A percentile compares a stretch with the other conserved stretches of the same genome.
Evolutionary conservation across 495 filamentous ascomycete genomes (phyloP).

Genomic region (Tuber aestivum): DNA sequence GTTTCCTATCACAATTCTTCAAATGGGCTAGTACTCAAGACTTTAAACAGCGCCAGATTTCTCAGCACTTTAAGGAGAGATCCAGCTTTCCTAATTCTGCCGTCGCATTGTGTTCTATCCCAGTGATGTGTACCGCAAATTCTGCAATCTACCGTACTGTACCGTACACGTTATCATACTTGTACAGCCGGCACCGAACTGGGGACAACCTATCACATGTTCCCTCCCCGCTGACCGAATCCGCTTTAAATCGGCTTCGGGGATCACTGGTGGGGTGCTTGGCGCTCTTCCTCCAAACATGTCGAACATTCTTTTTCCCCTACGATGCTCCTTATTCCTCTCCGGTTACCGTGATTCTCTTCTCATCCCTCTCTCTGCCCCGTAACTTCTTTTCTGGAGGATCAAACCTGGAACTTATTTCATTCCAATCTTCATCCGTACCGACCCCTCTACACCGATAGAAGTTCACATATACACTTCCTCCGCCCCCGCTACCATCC

Average conservation of each 20-base stretch:
- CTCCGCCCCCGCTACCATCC: not conserved
- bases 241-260: slow-evolving; percentile 34
- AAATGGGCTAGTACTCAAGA: too few species aligned
- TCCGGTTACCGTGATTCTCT: not conserved
- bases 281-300: not conserved
- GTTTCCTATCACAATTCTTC: too few species aligned
- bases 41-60: too few species aligned
- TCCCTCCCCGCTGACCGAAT: not conserved
- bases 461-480: too few species aligned
- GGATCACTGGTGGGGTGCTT: slow-evolving; percentile 22
- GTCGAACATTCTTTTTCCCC: not conserved
- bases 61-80: too few species aligned
- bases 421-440: not conserved
- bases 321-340: not conserved
- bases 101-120: too few species aligned
- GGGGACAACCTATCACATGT: slow-evolving; percentile 26
- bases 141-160: too few species aligned
- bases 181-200: not conserved
- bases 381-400: not conserved
- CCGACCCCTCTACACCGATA: not conserved
- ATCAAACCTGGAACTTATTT: not conserved
- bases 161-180: too few species aligned
- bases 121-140: too few species aligned
- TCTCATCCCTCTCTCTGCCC: not conserved
- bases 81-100: too few species aligned